These are phyloP conservation scores for Coemansia sp. DNA, from an alignment of 192 early-diverging fungal genomes.

Conservation along the genomic window DNA sequence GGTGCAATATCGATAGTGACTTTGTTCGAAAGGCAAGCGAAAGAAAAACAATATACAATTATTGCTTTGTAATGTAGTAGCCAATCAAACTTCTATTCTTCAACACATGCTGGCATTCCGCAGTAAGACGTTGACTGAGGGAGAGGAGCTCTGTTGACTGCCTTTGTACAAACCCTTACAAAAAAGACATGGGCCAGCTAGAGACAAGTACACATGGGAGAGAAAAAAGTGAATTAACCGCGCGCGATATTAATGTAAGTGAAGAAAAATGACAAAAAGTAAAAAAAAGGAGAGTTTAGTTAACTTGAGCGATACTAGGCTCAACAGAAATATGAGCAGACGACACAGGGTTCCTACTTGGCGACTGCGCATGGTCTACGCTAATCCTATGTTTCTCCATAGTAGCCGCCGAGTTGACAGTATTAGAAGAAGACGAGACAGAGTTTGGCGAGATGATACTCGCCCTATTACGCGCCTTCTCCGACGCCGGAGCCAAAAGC, in stretches of 20 bases:
- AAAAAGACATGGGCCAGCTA: no score
- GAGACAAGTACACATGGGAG: no score
- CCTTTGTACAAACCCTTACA: not conserved
- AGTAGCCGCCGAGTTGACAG: conserved; percentile 16
- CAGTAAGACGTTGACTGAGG: not conserved
- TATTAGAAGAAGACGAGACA: conserved; percentile 20
- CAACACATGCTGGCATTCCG: not conserved
- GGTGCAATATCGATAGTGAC: no score
- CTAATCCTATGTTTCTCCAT: not conserved
- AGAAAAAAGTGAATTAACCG: not conserved
- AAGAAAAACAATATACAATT: no score
- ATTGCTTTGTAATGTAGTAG: no score
- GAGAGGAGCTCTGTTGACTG: not conserved
- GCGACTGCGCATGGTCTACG: conserved; percentile 42
- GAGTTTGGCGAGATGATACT: conserved; percentile 41
- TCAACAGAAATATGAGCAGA: not conserved
- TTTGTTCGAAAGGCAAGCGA: no score
- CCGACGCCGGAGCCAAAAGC: conserved; percentile 51
- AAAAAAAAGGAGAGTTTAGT: not conserved
- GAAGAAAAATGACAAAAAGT: not conserved
- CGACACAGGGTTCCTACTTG: not conserved
- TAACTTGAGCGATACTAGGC: not conserved
- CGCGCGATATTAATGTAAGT: not conserved
- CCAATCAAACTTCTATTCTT: no score
- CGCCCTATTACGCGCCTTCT: conserved; percentile 48